These are phyloP conservation scores for Pneumocystis carinii DNA, from an alignment of 1,139 yeast genomes.

Conservation along the genomic window DNA sequence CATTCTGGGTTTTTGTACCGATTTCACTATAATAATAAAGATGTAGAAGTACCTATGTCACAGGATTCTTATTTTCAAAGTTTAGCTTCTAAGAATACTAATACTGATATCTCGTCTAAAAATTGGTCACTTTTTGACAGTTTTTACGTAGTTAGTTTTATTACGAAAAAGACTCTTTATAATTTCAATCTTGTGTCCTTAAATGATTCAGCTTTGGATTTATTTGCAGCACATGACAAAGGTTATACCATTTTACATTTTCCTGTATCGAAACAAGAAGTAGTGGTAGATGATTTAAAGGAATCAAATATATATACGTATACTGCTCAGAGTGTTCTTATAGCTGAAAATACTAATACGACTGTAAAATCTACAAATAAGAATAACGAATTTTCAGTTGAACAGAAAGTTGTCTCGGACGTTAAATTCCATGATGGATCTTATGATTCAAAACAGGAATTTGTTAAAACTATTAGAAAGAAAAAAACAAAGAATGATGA, in stretches of 20 bases:
- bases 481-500: not conserved
- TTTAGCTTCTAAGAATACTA: not conserved
- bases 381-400: not conserved
- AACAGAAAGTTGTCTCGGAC: not conserved
- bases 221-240: not conserved
- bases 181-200: not conserved
- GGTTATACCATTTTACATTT: not conserved
- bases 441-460: not conserved
- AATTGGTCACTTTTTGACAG: not conserved
- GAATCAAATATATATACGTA: not conserved
- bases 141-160: not conserved
- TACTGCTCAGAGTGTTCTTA: not conserved
- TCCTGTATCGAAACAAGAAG: not conserved
- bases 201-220: not conserved
- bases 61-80: not conserved
- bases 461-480: not conserved
- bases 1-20: not conserved
- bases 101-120: not conserved
- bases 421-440: not conserved
- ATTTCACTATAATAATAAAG: not conserved
- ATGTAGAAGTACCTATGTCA: not conserved
- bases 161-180: not conserved
- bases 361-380: not conserved
- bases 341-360: not conserved
- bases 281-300: not conserved